Percentiles rank a stretch among this genome's conserved stretches.
Conservation (phyloP, 768 basidiomycete species). For the Omphalotus guepiniiformis region DNA sequence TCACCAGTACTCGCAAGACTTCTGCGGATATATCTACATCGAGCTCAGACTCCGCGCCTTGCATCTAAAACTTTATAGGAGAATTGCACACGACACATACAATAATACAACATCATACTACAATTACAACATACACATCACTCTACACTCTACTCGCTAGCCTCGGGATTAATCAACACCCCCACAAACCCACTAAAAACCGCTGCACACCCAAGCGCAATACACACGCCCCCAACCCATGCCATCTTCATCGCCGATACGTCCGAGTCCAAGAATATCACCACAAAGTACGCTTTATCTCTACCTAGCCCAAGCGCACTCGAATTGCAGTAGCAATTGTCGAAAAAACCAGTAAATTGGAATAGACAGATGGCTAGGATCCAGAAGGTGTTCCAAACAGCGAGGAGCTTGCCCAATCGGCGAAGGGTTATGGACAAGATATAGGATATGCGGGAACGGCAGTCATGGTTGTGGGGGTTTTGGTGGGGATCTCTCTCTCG, state of each 20-base stretch:
- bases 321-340: slow-evolving; percentile 34
- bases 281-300: slow-evolving; percentile 24
- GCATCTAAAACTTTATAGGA: no score
- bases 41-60: no score
- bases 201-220: slow-evolving; percentile 20
- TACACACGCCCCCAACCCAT: slow-evolving; percentile 33
- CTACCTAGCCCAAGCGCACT: slow-evolving; percentile 24
- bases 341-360: slow-evolving; percentile 29
- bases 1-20: no score
- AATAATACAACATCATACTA: no score
- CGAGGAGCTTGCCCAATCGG: slow-evolving; percentile 26
- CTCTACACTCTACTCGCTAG: no score
- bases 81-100: no score
- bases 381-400: slow-evolving; percentile 28
- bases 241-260: slow-evolving; percentile 21
- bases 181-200: slow-evolving; percentile 25
- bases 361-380: slow-evolving; percentile 26
- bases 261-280: slow-evolving; percentile 18
- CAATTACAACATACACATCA: no score
- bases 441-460: slow-evolving; percentile 10
- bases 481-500: slow-evolving; percentile 7
- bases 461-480: not conserved
- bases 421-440: slow-evolving; percentile 22
- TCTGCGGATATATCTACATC: no score
- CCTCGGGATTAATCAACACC: slow-evolving; percentile 23